These are phyloP conservation scores for Kodamaea hsintzibuensis DNA, from an alignment of 805 yeast species.

Conservation along the genomic window DNA sequence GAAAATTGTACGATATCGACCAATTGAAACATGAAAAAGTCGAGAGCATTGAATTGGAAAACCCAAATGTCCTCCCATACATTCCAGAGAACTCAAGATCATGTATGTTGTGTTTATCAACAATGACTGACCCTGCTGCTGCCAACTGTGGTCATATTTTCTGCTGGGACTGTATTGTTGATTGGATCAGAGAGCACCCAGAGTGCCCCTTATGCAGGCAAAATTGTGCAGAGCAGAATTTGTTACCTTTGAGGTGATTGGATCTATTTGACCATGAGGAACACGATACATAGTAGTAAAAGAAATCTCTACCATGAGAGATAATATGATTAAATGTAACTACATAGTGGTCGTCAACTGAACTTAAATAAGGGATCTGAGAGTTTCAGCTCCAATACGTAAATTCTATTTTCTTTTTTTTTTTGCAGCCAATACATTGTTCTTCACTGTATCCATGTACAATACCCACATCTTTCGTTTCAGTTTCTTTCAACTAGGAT, in stretches of 20 bases:
- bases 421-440: no score
- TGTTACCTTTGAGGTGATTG: constrained; percentile 53
- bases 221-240: constrained; percentile 57
- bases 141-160: constrained; percentile 91
- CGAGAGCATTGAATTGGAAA: constrained; percentile 59
- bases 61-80: constrained; percentile 59
- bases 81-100: constrained; percentile 68
- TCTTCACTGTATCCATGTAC: no score
- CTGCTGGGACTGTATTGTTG: constrained; percentile 89
- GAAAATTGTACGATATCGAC: constrained; percentile 5
- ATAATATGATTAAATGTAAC: no score
- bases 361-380: no score
- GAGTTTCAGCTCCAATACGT: no score
- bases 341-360: no score
- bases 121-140: constrained; percentile 79
- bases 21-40: constrained; percentile 42
- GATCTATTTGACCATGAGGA: not conserved
- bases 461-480: no score
- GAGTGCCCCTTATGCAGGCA: constrained; percentile 94
- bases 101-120: constrained; percentile 82
- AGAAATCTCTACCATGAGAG: no score
- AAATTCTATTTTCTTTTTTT: no score
- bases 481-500: no score
- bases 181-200: constrained; percentile 84
- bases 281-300: not conserved